Evolutionary conservation across 2,329 filamentous ascomycete species (phyloP), one percentile per base, ranked within the genome.

Genomic region (Claviceps paspali): DNA sequence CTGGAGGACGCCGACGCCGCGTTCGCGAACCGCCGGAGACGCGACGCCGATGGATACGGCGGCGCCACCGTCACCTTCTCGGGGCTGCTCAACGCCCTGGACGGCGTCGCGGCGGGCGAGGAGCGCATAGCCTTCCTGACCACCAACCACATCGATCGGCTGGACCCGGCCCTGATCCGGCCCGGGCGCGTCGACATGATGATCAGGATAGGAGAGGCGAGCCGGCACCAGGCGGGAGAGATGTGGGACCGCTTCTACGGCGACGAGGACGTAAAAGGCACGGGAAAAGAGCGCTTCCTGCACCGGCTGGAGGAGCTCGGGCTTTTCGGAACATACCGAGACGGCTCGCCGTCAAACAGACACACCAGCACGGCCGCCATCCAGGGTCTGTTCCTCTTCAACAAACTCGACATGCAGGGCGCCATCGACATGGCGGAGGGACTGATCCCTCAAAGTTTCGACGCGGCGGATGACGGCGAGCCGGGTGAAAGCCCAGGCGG

Each of bases 161-260:
- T 96, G 2, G 86, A 95, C 51, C 80, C 85, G 42, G 91, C 91
- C 4, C 62, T 98, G 29, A 84, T 96, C 33, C 72, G 91, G 18
- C 91, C 91, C 0, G 91, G 91, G 1, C 73, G 91, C 34, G 86
- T 98, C 1, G 91, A 98, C 57, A 82, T 96, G 79, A 91, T 84
- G 47, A 73, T 93, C 3, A 75, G 84, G 38, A 79, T 98, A 34
- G 88, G 87, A 27, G 82, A 94, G 57, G 86, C 88, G 23, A 88
- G 82, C 3, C 69, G 76, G 41, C 81, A 82, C 55, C 91, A 96
- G 59, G 87, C 92, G 14, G 73, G 65, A 11, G 69, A 80, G 56
- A 82, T 98, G 62, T 98, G 88, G 86, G 81, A 92, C 56, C 76
- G 91, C 15, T 98, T 96, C 62, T 98, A 96, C 52, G 81, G 82